These are phyloP conservation scores for Massariosphaeria phaeospora DNA, from an alignment of 495 filamentous ascomycete species.

Conservation along the genomic window DNA sequence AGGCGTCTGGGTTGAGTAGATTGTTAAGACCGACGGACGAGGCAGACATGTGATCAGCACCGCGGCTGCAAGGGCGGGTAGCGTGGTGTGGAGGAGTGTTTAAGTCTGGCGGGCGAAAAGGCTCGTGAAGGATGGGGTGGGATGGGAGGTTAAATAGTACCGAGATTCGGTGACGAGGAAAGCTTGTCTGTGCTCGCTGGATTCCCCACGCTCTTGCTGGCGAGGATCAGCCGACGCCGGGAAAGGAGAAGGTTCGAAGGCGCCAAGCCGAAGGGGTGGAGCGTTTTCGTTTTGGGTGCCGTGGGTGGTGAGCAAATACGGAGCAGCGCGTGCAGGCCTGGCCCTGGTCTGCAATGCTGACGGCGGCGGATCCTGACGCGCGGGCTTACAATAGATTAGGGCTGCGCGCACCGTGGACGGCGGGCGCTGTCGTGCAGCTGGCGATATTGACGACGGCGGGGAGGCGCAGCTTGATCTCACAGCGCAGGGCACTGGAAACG, in stretches of 20 bases:
- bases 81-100: constrained; percentile 2
- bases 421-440: too few relatives aligned
- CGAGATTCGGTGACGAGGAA: background rate
- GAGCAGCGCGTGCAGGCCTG: constrained; percentile 6
- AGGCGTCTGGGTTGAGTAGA: constrained; percentile 32
- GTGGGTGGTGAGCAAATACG: constrained; percentile 25
- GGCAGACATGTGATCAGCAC: constrained; percentile 33
- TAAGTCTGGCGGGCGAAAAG: constrained; percentile 18
- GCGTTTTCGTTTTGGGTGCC: constrained; percentile 21
- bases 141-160: constrained; percentile 28
- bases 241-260: constrained; percentile 13
- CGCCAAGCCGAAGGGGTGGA: constrained; percentile 22
- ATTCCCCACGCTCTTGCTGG: constrained; percentile 29
- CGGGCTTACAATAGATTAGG: constrained; percentile 19
- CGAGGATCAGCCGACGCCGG: constrained; percentile 30
- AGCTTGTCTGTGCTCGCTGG: too few relatives aligned
- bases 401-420: background rate
- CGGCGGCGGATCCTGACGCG: constrained; percentile 22
- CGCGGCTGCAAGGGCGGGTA: constrained; percentile 21
- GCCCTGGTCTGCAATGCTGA: constrained; percentile 17
- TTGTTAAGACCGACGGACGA: constrained; percentile 32
- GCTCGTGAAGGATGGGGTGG: constrained; percentile 16
- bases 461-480: too few relatives aligned
- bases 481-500: too few relatives aligned
- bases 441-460: too few relatives aligned